phyloP scores from a whole-genome alignment of 2,329 filamentous ascomycete species.

The Elsinoe arachidis region DNA sequence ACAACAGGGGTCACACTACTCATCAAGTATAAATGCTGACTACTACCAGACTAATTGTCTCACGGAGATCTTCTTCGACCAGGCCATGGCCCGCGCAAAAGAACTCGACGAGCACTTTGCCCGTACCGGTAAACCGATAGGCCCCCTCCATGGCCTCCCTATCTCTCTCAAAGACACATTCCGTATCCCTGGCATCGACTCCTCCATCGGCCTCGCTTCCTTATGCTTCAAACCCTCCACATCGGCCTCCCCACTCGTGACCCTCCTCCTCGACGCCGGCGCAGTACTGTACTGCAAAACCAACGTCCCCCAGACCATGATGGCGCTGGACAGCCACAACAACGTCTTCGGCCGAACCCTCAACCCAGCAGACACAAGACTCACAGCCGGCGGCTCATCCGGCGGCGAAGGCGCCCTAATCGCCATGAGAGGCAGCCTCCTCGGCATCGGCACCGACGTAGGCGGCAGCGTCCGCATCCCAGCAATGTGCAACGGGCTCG shows the following conservation, averaged over 20 bases:
- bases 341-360: slow-evolving; percentile 41
- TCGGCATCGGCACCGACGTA: slow-evolving; percentile 48
- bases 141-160: slow-evolving; percentile 44
- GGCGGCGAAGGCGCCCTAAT: slow-evolving; percentile 47
- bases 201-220: slow-evolving; percentile 34
- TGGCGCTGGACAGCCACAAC: slow-evolving; percentile 46
- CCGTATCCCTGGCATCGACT: slow-evolving; percentile 28
- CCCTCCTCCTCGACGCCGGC: slow-evolving; percentile 36
- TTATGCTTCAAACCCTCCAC: slow-evolving; percentile 36
- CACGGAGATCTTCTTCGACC: slow-evolving; percentile 33
- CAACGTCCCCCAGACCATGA: slow-evolving; percentile 47
- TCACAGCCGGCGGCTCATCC: slow-evolving; percentile 45
- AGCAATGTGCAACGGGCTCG: slow-evolving; percentile 42
- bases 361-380: slow-evolving; percentile 39
- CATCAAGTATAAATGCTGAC: neutral
- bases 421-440: slow-evolving; percentile 38
- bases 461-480: slow-evolving; percentile 47
- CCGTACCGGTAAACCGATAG: slow-evolving; percentile 31
- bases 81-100: slow-evolving; percentile 32
- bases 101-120: slow-evolving; percentile 34
- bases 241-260: slow-evolving; percentile 34
- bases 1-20: neutral
- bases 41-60: slow-evolving; percentile 33
- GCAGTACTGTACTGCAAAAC: slow-evolving; percentile 47
- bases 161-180: slow-evolving; percentile 43